Base-by-base conservation (phyloP, 139 green algal species). In the Nannochloris sp. region DNA sequence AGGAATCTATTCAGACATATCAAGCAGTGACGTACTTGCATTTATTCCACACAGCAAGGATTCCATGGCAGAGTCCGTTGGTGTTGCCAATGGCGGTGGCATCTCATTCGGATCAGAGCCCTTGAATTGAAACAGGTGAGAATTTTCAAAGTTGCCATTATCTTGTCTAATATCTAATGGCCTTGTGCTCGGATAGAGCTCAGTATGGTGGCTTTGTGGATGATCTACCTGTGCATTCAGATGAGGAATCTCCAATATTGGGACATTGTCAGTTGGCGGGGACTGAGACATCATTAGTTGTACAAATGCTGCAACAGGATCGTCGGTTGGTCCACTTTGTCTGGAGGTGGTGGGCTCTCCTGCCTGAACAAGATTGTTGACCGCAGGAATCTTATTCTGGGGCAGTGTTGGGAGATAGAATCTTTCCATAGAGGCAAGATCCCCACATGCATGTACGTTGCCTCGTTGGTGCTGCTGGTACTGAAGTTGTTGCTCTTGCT, bases 61-160 rank as follows among this genome's bases (percentile, higher is more conserved):
- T 24, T 68, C 62, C 62, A 68, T 43, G 9, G 46, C 62, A 23
- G 62, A 68, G 14, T 24, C 37, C 14, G 62, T 68, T 44, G 62
- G 62, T 14, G 62, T 68, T 31, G 43, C 23, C 21, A 62, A 43
- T 25, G 57, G 56, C 7, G 57, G 46, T 53, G 46, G 46, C 18
- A 21, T 53, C 16, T 21, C 46, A 53, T 21, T 21, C 9, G n/a
- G n/a, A 53, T 53, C n/a, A 9, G 34, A 40, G 34, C 34, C 34
- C 34, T 40, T 40, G 34, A 40, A 40, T 53, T 53, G 46, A 53
- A 53, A 19, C 7, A 53, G 10, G n/a, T 53, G 46, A 25, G 46
- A 21, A 21, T 21, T 53, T 18, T 53, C 46, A 25, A 21, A 21
- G 16, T 21, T 53, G 6, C 16, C n/a, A 53, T 21, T 21, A 21